Conservation (phyloP, 495 filamentous ascomycete genomes). For the Talaromyces stipitatus region DNA sequence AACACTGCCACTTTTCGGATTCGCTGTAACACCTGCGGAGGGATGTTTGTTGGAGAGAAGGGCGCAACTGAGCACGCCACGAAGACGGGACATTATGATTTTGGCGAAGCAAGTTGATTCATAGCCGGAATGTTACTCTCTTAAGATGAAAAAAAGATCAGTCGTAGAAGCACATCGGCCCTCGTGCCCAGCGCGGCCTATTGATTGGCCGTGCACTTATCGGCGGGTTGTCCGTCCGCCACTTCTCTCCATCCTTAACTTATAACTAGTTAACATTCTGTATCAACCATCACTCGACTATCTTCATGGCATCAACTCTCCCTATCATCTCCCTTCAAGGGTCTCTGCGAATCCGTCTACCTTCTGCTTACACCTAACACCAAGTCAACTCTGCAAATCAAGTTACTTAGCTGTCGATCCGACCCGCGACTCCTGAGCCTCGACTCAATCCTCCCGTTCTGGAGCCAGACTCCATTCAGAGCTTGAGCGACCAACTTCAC, state of each 20-base stretch:
- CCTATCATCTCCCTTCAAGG: not conserved
- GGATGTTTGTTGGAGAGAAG: constrained; percentile 66
- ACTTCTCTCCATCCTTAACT: too few relatives aligned
- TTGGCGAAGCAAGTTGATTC: constrained; percentile 52
- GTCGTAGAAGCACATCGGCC: not conserved
- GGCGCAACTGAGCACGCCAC: constrained; percentile 60
- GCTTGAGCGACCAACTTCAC: constrained; percentile 1
- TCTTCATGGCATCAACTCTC: not conserved
- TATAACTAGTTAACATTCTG: not conserved
- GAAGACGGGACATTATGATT: constrained; percentile 60
- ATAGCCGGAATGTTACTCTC: not conserved
- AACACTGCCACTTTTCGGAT: constrained; percentile 81
- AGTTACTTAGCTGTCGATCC: not conserved
- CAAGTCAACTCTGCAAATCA: not conserved
- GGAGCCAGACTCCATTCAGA: not conserved
- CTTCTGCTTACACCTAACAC: not conserved
- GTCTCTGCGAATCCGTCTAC: not conserved
- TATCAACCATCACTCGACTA: not conserved
- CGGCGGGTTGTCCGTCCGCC: not conserved
- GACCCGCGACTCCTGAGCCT: not conserved
- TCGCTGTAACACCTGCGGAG: constrained; percentile 68
- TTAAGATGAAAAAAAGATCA: not conserved
- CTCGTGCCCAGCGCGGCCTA: not conserved
- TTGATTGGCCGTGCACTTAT: constrained; percentile 5
- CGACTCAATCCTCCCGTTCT: not conserved